Base-by-base conservation (phyloP, 2,329 filamentous ascomycete genomes). In the Amylocarpus encephaloides region DNA sequence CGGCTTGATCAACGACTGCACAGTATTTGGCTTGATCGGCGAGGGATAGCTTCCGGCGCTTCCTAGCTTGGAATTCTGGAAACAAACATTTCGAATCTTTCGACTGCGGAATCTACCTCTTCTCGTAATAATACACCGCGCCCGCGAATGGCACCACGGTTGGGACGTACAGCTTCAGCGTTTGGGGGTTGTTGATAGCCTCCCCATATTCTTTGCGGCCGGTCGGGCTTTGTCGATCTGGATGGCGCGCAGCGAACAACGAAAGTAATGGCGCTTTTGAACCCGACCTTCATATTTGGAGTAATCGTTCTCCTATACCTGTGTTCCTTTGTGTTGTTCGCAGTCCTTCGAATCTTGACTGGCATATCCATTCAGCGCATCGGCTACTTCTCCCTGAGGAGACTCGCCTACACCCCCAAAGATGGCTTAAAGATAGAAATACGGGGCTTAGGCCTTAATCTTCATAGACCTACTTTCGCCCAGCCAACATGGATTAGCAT, bases 401-500 rank as follows among this genome's bases (percentile, higher is more conserved):
- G 92, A 60, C 85, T 98, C 55, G 86, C 90, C 51, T 97, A 94
- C 68, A 88, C 88, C 12, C 89, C 89, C 26, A 84, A 79, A 68
- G 89, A 95, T 78, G 93, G 93, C 60, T 74, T 95, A 63, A 86
- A 86, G 62, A 82, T 98, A 68, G 89, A 95, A 68, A 83, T 98
- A 50, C 83, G 93, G 45, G 88, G 91, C 45, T 76, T 98, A 46
- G 90, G 93, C 40, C 76, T 98, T 61, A 86, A 88, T 50, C 70
- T 97, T 56, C 93, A 98, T 70, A 83, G 91, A 4, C 93, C 93
- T 11, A 97, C 93, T 5, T 97, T 98, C 70, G 89, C 92, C 42
- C 90, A 97, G 67, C 93, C 93, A 40, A 97, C 94, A 55, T 97
- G 92, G 90, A 74, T 95, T 61, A 97, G 91, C 67, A 76, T 98